Conservation (phyloP, 306 rosid genomes). For the Vigna angularis region DNA sequence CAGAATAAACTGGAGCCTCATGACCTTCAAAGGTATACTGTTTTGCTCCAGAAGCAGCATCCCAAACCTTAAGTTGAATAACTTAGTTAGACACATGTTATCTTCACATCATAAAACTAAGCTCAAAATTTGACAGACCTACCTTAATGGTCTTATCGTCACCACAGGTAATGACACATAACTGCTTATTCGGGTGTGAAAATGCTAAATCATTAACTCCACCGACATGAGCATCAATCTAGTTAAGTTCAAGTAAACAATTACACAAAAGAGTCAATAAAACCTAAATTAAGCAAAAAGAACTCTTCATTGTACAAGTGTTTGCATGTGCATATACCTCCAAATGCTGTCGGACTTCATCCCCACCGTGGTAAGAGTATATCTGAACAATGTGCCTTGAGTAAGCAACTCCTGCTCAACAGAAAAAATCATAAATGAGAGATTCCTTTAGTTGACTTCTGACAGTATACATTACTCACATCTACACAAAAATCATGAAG, state of each 20-base stretch:
- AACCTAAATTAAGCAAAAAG: slow-evolving; percentile 29
- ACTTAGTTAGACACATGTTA: slow-evolving; percentile 38
- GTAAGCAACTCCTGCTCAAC: slow-evolving; percentile 83
- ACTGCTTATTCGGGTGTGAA: slow-evolving; percentile 95
- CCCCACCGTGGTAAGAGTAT: slow-evolving; percentile 80
- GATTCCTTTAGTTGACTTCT: slow-evolving; percentile 18
- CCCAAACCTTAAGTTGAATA: slow-evolving; percentile 82
- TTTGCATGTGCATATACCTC: slow-evolving; percentile 61
- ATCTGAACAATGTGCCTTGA: slow-evolving; percentile 97
- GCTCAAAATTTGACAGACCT: slow-evolving; percentile 41
- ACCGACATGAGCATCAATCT: slow-evolving; percentile 99
- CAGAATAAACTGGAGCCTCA: slow-evolving; percentile 96
- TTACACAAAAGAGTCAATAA: slow-evolving; percentile 21
- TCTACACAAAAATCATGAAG: slow-evolving; percentile 11
- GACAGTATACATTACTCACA: slow-evolving; percentile 15
- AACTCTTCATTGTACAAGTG: slow-evolving; percentile 20
- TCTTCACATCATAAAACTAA: slow-evolving; percentile 40
- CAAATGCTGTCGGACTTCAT: slow-evolving; percentile 77
- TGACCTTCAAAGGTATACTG: slow-evolving; percentile 94
- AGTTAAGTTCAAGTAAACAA: slow-evolving; percentile 39
- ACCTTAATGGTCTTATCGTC: slow-evolving; percentile 98
- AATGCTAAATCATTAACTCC: slow-evolving; percentile 98
- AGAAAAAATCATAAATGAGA: slow-evolving; percentile 25
- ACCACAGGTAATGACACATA: slow-evolving; percentile 96
- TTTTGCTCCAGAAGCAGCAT: slow-evolving; percentile 82